Conservation (phyloP, 805 yeast species). For the Saturnispora bothae region DNA sequence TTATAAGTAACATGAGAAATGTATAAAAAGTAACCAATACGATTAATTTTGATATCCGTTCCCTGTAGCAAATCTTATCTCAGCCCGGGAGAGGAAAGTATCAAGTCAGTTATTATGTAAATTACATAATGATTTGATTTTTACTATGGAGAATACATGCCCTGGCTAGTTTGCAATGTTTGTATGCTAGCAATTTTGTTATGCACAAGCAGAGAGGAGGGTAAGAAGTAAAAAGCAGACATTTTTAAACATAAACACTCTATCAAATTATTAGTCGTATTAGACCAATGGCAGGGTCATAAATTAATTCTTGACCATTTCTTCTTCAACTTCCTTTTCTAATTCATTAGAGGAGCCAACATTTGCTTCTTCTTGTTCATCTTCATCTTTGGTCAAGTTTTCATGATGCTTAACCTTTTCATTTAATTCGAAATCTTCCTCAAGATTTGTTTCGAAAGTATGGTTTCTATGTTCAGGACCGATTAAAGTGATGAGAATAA, state of each 20-base stretch:
- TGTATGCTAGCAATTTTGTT: too few species aligned
- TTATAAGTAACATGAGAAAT: constrained; percentile 6
- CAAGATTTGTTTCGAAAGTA: constrained; percentile 17
- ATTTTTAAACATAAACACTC: too few species aligned
- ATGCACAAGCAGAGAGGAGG: not conserved
- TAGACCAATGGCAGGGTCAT: too few species aligned
- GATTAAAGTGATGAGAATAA: constrained; percentile 37
- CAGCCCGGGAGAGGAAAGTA: too few species aligned
- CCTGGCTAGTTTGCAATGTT: too few species aligned
- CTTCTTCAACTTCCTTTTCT: not conserved
- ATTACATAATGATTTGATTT: too few species aligned
- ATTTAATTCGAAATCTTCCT: constrained; percentile 11
- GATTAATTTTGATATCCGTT: too few species aligned
- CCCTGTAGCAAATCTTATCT: too few species aligned
- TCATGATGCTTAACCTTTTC: constrained; percentile 14
- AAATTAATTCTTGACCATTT: not conserved
- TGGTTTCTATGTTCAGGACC: constrained; percentile 49
- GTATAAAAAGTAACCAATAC: too few species aligned
- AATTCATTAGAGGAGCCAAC: constrained; percentile 9
- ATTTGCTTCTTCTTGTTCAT: constrained; percentile 1
- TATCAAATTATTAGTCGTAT: too few species aligned
- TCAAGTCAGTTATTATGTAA: too few species aligned
- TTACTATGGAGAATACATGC: too few species aligned
- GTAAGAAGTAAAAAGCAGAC: not conserved
- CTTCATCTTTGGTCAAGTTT: constrained; percentile 6